A percentile compares a stretch with the other conserved stretches of the same genome.
Conservation (phyloP, 495 filamentous ascomycete genomes). For the Diplogelasinospora grovesii region DNA sequence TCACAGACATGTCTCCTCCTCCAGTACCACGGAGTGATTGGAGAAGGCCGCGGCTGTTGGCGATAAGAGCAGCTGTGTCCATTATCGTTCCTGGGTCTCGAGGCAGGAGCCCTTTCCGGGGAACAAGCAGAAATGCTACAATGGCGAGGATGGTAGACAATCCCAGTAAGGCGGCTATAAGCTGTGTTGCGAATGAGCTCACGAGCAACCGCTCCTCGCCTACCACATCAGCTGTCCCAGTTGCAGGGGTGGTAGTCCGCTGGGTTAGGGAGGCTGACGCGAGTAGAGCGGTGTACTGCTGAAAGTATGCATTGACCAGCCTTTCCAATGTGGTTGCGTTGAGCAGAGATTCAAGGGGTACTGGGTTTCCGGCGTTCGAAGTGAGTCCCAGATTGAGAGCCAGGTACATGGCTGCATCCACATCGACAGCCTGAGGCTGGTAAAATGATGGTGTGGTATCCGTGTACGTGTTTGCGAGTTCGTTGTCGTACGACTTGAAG, state of each 20-base stretch:
- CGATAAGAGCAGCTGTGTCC: slow-evolving; percentile 15
- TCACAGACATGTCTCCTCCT: slow-evolving; percentile 8
- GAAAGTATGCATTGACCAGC: slow-evolving; percentile 15
- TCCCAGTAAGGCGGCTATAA: slow-evolving; percentile 9
- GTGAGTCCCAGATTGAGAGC: slow-evolving; percentile 7
- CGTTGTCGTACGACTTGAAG: slow-evolving; percentile 13
- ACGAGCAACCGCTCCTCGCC: slow-evolving; percentile 10
- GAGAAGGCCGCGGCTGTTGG: slow-evolving; percentile 17
- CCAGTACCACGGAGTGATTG: slow-evolving; percentile 16
- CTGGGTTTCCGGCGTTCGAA: neutral
- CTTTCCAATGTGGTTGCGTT: slow-evolving; percentile 6
- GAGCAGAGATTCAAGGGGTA: slow-evolving; percentile 5
- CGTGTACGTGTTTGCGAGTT: slow-evolving; percentile 5
- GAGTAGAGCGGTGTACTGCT: slow-evolving; percentile 14
- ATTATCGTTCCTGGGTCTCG: slow-evolving; percentile 17
- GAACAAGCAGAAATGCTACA: slow-evolving; percentile 4
- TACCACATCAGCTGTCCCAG: slow-evolving; percentile 1
- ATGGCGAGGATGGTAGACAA: slow-evolving; percentile 5
- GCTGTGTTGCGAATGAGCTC: slow-evolving; percentile 7
- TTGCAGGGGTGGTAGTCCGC: neutral
- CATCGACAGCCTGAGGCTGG: slow-evolving; percentile 9
- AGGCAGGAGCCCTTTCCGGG: slow-evolving; percentile 15
- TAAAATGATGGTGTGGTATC: slow-evolving; percentile 15
- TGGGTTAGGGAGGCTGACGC: slow-evolving; percentile 9
- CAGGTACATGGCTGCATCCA: slow-evolving; percentile 16